phyloP scores from a whole-genome alignment of 164 flowering plant species.

The Piper betle region DNA sequence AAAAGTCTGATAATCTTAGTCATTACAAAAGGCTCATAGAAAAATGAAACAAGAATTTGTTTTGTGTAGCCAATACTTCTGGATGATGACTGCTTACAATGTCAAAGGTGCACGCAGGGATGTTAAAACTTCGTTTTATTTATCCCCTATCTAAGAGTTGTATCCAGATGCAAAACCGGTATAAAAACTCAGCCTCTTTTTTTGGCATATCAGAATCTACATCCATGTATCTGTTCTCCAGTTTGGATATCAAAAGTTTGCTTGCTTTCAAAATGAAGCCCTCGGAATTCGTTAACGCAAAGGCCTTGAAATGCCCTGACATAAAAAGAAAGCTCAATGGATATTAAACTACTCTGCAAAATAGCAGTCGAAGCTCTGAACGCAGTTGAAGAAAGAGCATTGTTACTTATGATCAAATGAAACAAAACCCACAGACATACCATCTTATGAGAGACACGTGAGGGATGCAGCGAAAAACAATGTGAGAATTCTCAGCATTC shows the following conservation, averaged over 20 bases:
- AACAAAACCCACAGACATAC: constrained; percentile 17
- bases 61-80: no score
- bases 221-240: constrained; percentile 77
- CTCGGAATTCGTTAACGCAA: constrained; percentile 84
- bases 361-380: neutral
- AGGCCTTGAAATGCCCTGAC: constrained; percentile 97
- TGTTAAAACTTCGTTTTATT: no score
- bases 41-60: neutral
- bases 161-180: no score
- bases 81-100: no score
- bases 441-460: constrained; percentile 87
- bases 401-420: neutral
- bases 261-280: constrained; percentile 76
- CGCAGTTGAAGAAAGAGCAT: neutral
- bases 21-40: neutral
- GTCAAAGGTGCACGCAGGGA: no score
- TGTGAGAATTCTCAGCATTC: constrained; percentile 80
- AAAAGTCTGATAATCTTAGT: no score
- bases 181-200: no score
- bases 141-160: no score
- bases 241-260: constrained; percentile 65
- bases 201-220: neutral
- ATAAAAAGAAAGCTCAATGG: neutral
- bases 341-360: no score
- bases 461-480: constrained; percentile 92